Conservation (phyloP, 805 yeast genomes). For the Starmera dryadoides region DNA sequence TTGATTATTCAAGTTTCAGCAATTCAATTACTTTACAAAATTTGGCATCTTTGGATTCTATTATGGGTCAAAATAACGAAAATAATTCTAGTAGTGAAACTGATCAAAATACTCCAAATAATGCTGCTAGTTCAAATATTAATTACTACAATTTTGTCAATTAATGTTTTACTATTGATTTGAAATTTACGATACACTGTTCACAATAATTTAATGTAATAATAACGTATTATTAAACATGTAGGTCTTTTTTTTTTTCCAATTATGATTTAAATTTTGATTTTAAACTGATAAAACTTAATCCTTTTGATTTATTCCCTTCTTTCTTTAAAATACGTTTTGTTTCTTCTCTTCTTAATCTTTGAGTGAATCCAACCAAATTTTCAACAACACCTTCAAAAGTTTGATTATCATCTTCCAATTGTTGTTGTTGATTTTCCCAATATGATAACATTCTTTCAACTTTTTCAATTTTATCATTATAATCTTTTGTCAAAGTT, state of each 20-base stretch:
- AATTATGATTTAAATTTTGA: not conserved
- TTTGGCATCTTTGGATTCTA: slow-evolving; percentile 15
- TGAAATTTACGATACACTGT: no score
- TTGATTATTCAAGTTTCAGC: slow-evolving; percentile 16
- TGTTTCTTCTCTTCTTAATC: slow-evolving; percentile 48
- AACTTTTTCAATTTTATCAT: slow-evolving; percentile 27
- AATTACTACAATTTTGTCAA: slow-evolving; percentile 8
- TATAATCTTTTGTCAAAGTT: slow-evolving; percentile 26
- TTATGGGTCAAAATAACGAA: slow-evolving; percentile 9
- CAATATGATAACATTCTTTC: slow-evolving; percentile 39
- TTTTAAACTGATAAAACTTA: slow-evolving; percentile 2
- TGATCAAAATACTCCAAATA: not conserved
- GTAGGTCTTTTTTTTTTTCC: not conserved
- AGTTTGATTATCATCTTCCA: slow-evolving; percentile 59
- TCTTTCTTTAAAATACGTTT: slow-evolving; percentile 27
- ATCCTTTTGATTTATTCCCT: slow-evolving; percentile 12
- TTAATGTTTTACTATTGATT: not conserved
- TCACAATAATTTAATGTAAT: no score
- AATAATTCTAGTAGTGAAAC: not conserved
- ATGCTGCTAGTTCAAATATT: no score
- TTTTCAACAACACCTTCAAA: slow-evolving; percentile 87
- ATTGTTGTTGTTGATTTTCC: slow-evolving; percentile 40
- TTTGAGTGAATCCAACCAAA: slow-evolving; percentile 84
- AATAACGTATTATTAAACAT: no score
- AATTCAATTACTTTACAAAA: slow-evolving; percentile 17